Evolutionary conservation across 73 alveolate species (phyloP).

Genomic region (Tetrahymena malaccensis): DNA sequence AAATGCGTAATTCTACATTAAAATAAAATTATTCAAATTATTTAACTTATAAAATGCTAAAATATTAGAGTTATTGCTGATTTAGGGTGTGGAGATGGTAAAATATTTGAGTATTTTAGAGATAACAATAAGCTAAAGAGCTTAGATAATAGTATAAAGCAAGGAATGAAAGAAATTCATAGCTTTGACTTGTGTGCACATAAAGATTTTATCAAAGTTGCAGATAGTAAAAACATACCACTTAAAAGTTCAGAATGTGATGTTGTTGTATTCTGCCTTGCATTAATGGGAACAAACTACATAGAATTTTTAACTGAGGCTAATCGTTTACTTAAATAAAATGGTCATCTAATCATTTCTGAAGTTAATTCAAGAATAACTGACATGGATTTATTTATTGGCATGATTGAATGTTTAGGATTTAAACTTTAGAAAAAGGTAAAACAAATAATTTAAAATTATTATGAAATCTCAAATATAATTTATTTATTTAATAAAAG

Average conservation of each 20-base stretch:
- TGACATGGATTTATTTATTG: conserved; percentile 14
- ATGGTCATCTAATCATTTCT: conserved; percentile 80
- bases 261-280: conserved; percentile 69
- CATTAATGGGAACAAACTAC: conserved; percentile 85
- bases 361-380: conserved; percentile 73
- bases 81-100: conserved; percentile 94
- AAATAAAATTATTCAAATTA: background rate
- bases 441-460: background rate
- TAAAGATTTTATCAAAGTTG: conserved; percentile 50
- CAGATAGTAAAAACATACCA: conserved; percentile 72
- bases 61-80: conserved; percentile 66
- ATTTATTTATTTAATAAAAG: background rate
- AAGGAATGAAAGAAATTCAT: background rate
- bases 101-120: conserved; percentile 11
- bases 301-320: conserved; percentile 73
- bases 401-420: conserved; percentile 22
- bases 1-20: conserved; percentile 14
- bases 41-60: background rate
- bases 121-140: background rate
- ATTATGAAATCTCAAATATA: background rate
- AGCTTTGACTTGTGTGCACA: conserved; percentile 1
- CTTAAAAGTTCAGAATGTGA: conserved; percentile 51
- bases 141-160: background rate
- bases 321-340: conserved; percentile 57
- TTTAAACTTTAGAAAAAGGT: conserved; percentile 11